Conservation (phyloP, 352 stramenopile species). For the Phytophthora pistaciae region DNA sequence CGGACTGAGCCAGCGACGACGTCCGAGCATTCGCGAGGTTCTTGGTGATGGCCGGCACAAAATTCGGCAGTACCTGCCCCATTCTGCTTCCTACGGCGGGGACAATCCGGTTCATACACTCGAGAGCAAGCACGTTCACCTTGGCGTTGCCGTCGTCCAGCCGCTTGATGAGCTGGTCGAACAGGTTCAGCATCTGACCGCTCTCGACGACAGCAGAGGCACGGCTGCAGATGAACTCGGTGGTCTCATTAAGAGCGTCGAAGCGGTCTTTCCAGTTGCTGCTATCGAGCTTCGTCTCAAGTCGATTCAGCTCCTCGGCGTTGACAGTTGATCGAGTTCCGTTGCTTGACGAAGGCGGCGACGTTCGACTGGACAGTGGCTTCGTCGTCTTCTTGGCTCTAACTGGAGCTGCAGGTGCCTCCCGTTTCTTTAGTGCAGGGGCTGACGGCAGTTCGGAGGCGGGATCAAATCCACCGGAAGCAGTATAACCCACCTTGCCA, state of each 20-base stretch:
- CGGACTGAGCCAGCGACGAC: conserved; percentile 44
- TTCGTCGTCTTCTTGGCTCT: conserved; percentile 22
- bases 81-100: conserved; percentile 57
- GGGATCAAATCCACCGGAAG: conserved; percentile 1
- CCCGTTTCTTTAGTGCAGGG: conserved; percentile 18
- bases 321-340: conserved; percentile 46
- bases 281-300: conserved; percentile 66
- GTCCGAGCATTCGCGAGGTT: conserved; percentile 70
- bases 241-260: conserved; percentile 58
- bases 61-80: conserved; percentile 62
- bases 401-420: background rate
- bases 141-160: conserved; percentile 84
- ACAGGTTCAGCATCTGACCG: conserved; percentile 64
- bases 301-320: conserved; percentile 39
- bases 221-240: conserved; percentile 41
- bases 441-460: background rate
- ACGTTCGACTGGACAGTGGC: conserved; percentile 16
- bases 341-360: conserved; percentile 22
- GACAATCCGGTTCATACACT: conserved; percentile 64
- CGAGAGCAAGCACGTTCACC: conserved; percentile 68
- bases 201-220: conserved; percentile 32
- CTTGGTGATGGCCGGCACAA: conserved; percentile 66
- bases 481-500: conserved; percentile 32
- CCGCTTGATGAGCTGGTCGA: conserved; percentile 75
- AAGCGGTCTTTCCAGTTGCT: conserved; percentile 86